Conservation (phyloP, 179 eudicot genomes). For the Beta macrorhiza region DNA sequence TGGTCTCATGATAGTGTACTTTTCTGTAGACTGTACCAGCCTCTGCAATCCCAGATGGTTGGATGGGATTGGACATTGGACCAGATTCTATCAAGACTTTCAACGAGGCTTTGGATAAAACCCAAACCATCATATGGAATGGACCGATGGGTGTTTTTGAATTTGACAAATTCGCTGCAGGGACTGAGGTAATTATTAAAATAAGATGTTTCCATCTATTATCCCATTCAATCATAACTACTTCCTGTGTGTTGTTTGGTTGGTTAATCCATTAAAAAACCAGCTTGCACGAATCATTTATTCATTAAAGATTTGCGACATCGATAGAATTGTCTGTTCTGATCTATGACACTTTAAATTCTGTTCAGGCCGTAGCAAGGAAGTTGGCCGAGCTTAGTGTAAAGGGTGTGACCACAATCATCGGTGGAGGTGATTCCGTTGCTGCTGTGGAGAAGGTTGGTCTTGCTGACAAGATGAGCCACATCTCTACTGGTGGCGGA, state of each 20-base stretch:
- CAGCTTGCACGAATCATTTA: not conserved
- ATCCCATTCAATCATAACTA: not conserved
- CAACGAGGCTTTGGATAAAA: slow-evolving; percentile 57
- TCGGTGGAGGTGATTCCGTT: slow-evolving; percentile 87
- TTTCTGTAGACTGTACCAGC: slow-evolving; percentile 58
- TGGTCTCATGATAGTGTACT: slow-evolving; percentile 3
- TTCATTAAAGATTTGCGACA: not conserved
- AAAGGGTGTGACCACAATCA: slow-evolving; percentile 75
- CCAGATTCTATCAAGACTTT: slow-evolving; percentile 72
- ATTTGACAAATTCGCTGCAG: slow-evolving; percentile 66
- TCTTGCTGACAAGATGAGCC: slow-evolving; percentile 82
- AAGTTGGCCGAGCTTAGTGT: slow-evolving; percentile 68
- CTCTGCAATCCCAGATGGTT: slow-evolving; percentile 71
- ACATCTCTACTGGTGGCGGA: slow-evolving; percentile 88
- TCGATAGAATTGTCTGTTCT: not conserved
- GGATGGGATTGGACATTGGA: slow-evolving; percentile 96
- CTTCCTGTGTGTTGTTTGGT: not conserved
- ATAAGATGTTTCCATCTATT: not conserved
- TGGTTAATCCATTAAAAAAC: not conserved
- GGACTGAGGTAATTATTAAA: slow-evolving; percentile 53
- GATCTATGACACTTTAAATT: no score
- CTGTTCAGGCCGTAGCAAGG: slow-evolving; percentile 62
- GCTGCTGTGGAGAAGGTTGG: slow-evolving; percentile 91
- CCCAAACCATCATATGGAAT: slow-evolving; percentile 75
- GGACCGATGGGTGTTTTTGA: slow-evolving; percentile 89